A percentile compares a stretch with the other conserved stretches of the same genome.
Conservation (phyloP, 129 eudicot species). For the Escallonia herrerae region DNA sequence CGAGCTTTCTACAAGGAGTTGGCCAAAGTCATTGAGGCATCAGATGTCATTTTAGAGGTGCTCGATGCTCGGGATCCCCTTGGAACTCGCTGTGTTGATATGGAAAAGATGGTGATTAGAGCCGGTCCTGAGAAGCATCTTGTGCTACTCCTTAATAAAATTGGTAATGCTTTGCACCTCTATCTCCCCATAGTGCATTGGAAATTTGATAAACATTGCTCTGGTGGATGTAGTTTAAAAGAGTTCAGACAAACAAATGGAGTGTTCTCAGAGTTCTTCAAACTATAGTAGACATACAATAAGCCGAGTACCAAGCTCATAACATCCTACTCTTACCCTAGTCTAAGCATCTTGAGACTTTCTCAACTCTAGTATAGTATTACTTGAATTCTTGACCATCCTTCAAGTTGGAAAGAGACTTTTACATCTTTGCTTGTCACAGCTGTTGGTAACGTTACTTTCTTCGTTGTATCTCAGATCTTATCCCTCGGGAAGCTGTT, state of each 20-base stretch:
- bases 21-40: slow-evolving; percentile 87
- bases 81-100: slow-evolving; percentile 85
- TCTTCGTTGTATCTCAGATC: slow-evolving; percentile 48
- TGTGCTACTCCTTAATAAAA: slow-evolving; percentile 84
- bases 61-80: slow-evolving; percentile 99
- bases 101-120: slow-evolving; percentile 89
- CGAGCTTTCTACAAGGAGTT: slow-evolving; percentile 91
- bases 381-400: too few relatives aligned
- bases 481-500: slow-evolving; percentile 92
- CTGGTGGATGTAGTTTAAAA: too few relatives aligned
- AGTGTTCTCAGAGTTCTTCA: too few relatives aligned
- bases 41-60: slow-evolving; percentile 97
- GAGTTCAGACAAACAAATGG: too few relatives aligned
- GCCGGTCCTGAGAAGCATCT: slow-evolving; percentile 84
- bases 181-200: too few relatives aligned
- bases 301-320: too few relatives aligned
- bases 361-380: too few relatives aligned
- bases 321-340: too few relatives aligned
- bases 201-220: too few relatives aligned
- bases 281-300: too few relatives aligned
- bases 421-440: not conserved
- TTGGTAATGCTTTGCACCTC: slow-evolving; percentile 35
- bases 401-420: too few relatives aligned
- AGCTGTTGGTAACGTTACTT: not conserved
- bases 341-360: too few relatives aligned